Evolutionary conservation across 2,329 filamentous ascomycete genomes (phyloP), one percentile per base, ranked within the genome.

Genomic region (Diplocarpon rosae): DNA sequence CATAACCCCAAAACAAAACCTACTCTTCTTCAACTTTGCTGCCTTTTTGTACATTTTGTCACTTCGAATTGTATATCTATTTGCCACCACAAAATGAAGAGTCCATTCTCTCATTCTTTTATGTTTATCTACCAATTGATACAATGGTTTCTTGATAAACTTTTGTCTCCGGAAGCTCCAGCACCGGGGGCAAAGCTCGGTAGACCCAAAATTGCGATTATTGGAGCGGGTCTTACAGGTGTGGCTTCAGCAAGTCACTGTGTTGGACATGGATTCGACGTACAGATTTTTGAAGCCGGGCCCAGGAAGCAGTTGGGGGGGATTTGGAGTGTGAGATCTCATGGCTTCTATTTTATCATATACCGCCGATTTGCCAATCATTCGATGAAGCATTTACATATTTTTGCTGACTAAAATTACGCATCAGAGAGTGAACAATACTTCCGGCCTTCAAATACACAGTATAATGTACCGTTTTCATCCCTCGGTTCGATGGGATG

Each of bases 391-490:
- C 20, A 3, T 24, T 24, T 24, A 3, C 7, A 24, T 3, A 24
- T 24, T 6, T 13, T 27, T 37, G 8, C 37, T 13, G 14, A 34
- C 9, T n/a, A 27, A 14, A 34, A 20, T 5, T 12, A 9, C 9
- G n/a, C 6, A 14, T 32, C 47, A 85, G 78, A 73, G 75, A 62
- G 84, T 92, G 33, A 90, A 92, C 66, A 84, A 83, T 41, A 89
- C 84, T 0, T 89, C 84, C 0, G 78, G 83, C 13, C 72, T 93
- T 0, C 85, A 92, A 58, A 89, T 93, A 16, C 85, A 93, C 61
- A 85, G 80, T 15, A 63, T 89, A 46, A 92, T 92, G 85, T 93
- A 90, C 62, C 76, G 86, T 16, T 94, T 93, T 61, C 84, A 90
- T 53, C 87, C 87, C 0, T 83, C 82, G 0, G 76, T 93, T 1